Conservation (phyloP, 1,284 basidiomycete genomes). For the Ustanciosporium gigantosporum region DNA sequence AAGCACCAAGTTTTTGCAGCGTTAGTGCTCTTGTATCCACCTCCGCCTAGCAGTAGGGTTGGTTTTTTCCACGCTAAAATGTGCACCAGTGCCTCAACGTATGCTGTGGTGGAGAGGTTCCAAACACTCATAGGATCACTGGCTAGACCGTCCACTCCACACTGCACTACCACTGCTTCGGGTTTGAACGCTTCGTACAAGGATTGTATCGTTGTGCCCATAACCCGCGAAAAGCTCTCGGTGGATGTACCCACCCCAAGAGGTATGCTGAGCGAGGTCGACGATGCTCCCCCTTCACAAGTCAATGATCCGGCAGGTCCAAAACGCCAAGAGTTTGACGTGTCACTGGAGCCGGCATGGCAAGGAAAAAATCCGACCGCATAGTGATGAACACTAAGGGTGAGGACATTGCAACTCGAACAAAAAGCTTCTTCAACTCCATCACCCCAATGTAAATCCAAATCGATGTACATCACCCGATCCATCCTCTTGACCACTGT, state of each 20-base stretch:
- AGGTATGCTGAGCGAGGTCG: conserved; percentile 28
- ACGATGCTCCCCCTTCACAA: conserved; percentile 6
- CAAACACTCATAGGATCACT: conserved; percentile 72
- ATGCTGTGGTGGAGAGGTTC: conserved; percentile 71
- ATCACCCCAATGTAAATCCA: conserved; percentile 90
- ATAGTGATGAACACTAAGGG: conserved; percentile 80
- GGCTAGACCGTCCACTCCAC: conserved; percentile 81
- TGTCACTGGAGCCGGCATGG: conserved; percentile 22
- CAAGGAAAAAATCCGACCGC: conserved; percentile 81
- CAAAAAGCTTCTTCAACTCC: conserved; percentile 67
- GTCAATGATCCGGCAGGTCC: conserved; percentile 26
- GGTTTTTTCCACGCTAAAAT: conserved; percentile 29
- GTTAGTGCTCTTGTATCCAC: conserved; percentile 34
- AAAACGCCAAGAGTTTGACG: conserved; percentile 2
- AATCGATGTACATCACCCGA: conserved; percentile 72
- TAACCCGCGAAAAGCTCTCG: conserved; percentile 11
- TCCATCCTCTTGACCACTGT: conserved; percentile 29
- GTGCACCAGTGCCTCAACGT: conserved; percentile 12
- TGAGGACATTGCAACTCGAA: conserved; percentile 64
- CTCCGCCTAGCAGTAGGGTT: conserved; percentile 37
- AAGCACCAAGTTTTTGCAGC: conserved; percentile 30
- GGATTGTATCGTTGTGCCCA: conserved; percentile 62
- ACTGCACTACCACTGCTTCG: conserved; percentile 79
- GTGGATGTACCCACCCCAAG: conserved; percentile 19
- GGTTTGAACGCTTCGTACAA: conserved; percentile 72